Base-by-base conservation (phyloP, 768 basidiomycete genomes). In the Boletus edulis region DNA sequence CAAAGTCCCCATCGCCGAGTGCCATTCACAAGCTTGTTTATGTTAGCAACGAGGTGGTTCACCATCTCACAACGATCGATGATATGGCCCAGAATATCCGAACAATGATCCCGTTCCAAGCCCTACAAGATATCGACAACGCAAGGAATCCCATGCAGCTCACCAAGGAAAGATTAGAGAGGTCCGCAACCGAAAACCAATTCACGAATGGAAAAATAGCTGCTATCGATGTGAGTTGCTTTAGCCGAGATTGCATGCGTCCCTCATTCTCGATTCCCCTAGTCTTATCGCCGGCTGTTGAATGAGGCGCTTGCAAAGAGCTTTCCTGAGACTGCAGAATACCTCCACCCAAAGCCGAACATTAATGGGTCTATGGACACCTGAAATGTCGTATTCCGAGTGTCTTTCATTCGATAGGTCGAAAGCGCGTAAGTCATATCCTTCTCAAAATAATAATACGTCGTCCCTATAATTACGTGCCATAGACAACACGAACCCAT, bases 191-290 rank as follows among this genome's bases (percentile, higher is more conserved):
- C 3, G 92, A 94, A 73, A 94, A 94, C 66, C 91, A 92, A 65
- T 93, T 91, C 60, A 90, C 91, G 87, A 91, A 93, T 64, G 91
- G 89, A 29, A 92, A 93, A 66, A 89, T 94, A 38, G 78, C 80
- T 43, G 91, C 90, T 1, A 80, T 94, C 27, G 80, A 84, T 51
- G 89, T 90, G 58, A 62, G 81, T 62, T 34, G 41, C 9, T 35
- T 41, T 42, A 43, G 24, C 55, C 11, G 32, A n/a, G 17, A 31
- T 41, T 32, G 17, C 51, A 44, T 32, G 24, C 20, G 14, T 32
- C 31, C 7, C 52, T 52, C 51, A 56, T 58, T 58, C 1, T 45
- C 46, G 24, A 27, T 40, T 49, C 7, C 42, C 18, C 48, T 53
- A 91, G 89, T 85, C 87, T 20, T 93, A 92, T 69, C 81, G 83